phyloP scores from a whole-genome alignment of 495 filamentous ascomycete species.

The Penicillium fimorum region DNA sequence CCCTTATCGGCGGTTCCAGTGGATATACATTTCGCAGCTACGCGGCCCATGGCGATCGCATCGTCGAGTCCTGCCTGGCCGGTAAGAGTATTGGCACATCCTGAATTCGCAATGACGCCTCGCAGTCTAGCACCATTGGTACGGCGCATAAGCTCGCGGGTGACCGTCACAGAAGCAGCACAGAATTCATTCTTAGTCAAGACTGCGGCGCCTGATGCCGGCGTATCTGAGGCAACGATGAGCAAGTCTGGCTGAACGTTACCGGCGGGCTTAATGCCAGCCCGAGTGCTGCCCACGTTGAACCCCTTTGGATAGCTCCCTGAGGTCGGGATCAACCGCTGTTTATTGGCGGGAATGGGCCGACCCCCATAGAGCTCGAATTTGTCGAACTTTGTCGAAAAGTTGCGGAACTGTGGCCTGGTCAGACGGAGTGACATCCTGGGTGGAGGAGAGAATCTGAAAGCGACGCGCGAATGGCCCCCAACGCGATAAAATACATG shows the following conservation, averaged over 20 bases:
- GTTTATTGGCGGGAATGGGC: background rate
- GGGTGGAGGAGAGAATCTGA: background rate
- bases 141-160: background rate
- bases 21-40: background rate
- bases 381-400: background rate
- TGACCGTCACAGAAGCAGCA: constrained; percentile 1
- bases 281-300: background rate
- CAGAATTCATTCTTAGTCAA: background rate
- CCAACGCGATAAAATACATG: background rate
- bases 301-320: background rate
- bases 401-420: background rate
- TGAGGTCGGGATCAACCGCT: background rate
- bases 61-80: too few relatives aligned
- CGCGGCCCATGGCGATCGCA: background rate
- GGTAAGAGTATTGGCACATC: too few relatives aligned
- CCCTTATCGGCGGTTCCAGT: background rate
- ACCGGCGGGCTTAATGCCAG: background rate
- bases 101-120: background rate
- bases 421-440: background rate
- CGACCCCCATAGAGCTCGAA: background rate
- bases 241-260: background rate
- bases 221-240: background rate
- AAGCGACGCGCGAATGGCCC: background rate
- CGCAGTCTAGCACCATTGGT: background rate
- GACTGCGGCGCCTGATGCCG: constrained; percentile 1